Conservation (phyloP, 2,329 filamentous ascomycete genomes). For the Moelleriella libera region DNA sequence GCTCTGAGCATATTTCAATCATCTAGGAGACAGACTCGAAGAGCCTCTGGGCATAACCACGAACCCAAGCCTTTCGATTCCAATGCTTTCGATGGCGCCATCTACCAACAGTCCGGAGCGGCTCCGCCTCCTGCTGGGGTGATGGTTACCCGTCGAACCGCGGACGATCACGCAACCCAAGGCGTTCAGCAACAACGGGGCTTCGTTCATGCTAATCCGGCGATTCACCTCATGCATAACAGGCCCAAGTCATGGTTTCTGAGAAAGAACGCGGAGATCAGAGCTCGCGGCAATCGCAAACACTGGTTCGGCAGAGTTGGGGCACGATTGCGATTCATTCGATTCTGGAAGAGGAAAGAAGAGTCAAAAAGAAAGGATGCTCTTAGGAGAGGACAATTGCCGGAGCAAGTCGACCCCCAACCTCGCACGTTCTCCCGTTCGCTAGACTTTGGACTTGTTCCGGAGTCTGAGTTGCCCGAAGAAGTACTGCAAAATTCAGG, state of each 20-base stretch:
- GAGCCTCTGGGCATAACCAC: neutral
- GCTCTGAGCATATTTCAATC: too few relatives aligned
- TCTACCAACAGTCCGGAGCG: constrained; percentile 21
- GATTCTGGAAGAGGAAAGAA: constrained; percentile 9
- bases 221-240: constrained; percentile 29
- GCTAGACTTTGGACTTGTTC: constrained; percentile 22
- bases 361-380: constrained; percentile 3
- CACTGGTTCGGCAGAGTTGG: constrained; percentile 32
- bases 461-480: constrained; percentile 26
- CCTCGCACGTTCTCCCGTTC: constrained; percentile 14
- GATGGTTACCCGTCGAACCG: neutral
- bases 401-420: constrained; percentile 10
- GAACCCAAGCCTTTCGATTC: constrained; percentile 7
- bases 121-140: constrained; percentile 11
- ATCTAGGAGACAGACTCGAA: too few relatives aligned
- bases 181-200: constrained; percentile 15
- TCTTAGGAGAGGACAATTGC: neutral
- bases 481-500: constrained; percentile 27
- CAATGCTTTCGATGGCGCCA: constrained; percentile 20
- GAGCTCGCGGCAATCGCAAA: constrained; percentile 32
- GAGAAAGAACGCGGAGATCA: constrained; percentile 35
- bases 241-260: constrained; percentile 30
- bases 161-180: neutral
- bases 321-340: constrained; percentile 20
- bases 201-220: constrained; percentile 35